Percentiles rank a stretch among this genome's conserved stretches.
Conservation (phyloP, 345 rosid species). For the Noccaea bulbosa region DNA sequence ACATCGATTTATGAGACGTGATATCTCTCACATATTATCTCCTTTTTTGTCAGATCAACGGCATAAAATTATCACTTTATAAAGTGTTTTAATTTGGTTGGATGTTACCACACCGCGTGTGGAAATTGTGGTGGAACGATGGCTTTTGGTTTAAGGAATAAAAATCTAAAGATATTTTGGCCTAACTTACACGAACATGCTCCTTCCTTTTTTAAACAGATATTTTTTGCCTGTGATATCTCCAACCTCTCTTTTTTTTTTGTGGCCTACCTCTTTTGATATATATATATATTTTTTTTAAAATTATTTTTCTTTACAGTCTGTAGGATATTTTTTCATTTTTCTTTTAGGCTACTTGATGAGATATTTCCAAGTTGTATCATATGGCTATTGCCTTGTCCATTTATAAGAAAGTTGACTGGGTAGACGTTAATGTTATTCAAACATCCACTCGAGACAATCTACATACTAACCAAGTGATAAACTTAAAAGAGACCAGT, state of each 20-base stretch:
- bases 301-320: constrained; percentile 5
- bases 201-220: constrained; percentile 26
- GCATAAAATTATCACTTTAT: neutral
- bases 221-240: constrained; percentile 35
- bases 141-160: constrained; percentile 32
- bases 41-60: neutral
- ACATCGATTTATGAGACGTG: no score
- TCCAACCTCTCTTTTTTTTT: constrained; percentile 28
- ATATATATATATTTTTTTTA: constrained; percentile 9
- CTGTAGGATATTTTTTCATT: constrained; percentile 23
- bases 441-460: constrained; percentile 19
- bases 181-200: constrained; percentile 30
- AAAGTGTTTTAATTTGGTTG: neutral
- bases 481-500: neutral
- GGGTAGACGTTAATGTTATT: neutral
- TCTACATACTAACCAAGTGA: constrained; percentile 12
- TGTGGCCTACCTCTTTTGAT: constrained; percentile 35
- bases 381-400: constrained; percentile 13
- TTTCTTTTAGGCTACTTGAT: constrained; percentile 22
- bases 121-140: neutral
- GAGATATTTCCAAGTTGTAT: constrained; percentile 21
- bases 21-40: neutral
- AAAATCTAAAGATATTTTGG: constrained; percentile 38
- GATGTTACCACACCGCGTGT: constrained; percentile 13
- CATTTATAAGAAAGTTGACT: neutral